Conservation (phyloP, 352 stramenopile genomes). For the Phytophthora pluvialis region DNA sequence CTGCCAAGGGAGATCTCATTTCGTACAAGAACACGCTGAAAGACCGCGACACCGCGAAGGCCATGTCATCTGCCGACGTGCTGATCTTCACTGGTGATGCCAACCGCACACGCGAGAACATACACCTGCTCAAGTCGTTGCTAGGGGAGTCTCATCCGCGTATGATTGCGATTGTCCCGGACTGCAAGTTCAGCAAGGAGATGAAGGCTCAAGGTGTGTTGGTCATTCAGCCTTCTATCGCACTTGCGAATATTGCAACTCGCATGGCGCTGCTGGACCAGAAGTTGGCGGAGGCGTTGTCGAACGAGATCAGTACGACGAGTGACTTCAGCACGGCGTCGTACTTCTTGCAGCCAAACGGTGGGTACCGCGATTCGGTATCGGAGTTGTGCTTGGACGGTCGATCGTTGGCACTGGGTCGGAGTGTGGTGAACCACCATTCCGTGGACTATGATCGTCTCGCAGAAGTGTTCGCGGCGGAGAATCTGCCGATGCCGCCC, state of each 20-base stretch:
- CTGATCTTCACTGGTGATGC: constrained; percentile 68
- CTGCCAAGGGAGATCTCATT: constrained; percentile 64
- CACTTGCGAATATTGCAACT: constrained; percentile 67
- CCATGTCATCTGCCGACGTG: constrained; percentile 57
- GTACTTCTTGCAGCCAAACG: constrained; percentile 59
- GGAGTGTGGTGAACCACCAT: constrained; percentile 72
- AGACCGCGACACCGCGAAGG: constrained; percentile 39
- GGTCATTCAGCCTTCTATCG: constrained; percentile 70
- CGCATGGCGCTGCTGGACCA: constrained; percentile 68
- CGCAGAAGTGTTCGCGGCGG: constrained; percentile 36
- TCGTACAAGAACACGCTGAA: constrained; percentile 73
- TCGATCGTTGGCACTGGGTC: constrained; percentile 45
- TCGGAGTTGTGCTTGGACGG: constrained; percentile 53
- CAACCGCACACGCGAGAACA: constrained; percentile 53
- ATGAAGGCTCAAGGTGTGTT: constrained; percentile 63
- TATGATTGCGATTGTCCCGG: constrained; percentile 60
- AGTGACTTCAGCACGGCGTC: constrained; percentile 54
- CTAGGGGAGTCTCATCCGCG: constrained; percentile 48
- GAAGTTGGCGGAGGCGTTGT: constrained; percentile 42
- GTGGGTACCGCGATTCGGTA: constrained; percentile 36
- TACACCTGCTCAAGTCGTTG: constrained; percentile 51
- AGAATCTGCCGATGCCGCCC: constrained; percentile 51
- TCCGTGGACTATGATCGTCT: constrained; percentile 66
- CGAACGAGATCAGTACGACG: constrained; percentile 55
- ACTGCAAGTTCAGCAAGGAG: constrained; percentile 51